Conservation (phyloP, 257 asterid genomes). For the Echium plantagineum region DNA sequence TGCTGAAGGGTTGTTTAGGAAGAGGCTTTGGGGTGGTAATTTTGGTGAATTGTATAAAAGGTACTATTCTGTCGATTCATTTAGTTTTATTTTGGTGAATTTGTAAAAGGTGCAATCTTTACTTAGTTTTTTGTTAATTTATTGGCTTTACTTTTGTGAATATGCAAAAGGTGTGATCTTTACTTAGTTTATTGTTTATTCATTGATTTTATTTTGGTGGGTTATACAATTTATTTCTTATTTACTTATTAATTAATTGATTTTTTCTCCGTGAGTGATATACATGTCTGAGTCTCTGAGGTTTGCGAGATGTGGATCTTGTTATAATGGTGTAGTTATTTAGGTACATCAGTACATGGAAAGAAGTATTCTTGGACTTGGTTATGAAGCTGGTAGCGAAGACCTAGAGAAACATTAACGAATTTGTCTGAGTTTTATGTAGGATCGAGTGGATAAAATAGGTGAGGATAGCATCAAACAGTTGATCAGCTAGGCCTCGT, state of each 20-base stretch:
- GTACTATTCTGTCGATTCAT: conserved; percentile 12
- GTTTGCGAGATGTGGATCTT: no score
- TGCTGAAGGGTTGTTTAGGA: conserved; percentile 81
- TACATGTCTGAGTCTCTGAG: no score
- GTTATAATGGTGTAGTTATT: neutral
- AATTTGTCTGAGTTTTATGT: neutral
- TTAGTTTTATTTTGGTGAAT: neutral
- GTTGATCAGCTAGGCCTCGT: no score
- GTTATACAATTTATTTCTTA: no score
- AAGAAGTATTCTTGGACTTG: neutral
- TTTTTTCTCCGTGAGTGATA: no score
- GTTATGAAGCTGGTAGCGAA: no score
- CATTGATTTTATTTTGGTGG: neutral
- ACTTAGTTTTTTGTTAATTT: neutral
- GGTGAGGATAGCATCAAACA: no score
- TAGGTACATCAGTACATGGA: neutral
- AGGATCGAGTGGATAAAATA: no score
- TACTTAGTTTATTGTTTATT: no score
- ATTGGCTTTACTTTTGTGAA: neutral
- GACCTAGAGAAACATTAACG: neutral
- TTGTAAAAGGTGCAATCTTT: neutral
- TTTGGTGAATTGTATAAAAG: conserved; percentile 78
- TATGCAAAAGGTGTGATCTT: no score
- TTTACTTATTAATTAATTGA: no score
- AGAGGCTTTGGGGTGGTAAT: conserved; percentile 93